A percentile compares a stretch with the other conserved stretches of the same genome.
Conservation (phyloP, 2,329 filamentous ascomycete species). For the Ascochyta viciae-villosae region DNA sequence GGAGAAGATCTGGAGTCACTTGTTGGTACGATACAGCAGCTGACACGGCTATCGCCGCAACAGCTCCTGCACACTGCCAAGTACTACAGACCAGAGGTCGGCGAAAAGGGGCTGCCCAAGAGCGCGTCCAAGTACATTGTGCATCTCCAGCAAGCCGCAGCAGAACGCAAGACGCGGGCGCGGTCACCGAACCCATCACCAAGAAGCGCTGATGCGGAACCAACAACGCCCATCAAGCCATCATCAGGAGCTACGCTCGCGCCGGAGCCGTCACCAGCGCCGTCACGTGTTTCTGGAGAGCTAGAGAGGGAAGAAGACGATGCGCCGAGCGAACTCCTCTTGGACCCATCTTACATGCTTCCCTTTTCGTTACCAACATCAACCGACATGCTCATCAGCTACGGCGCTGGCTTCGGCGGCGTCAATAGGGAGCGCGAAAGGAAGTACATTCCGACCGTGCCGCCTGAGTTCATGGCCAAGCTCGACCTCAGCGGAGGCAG, state of each 20-base stretch:
- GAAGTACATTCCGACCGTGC: conserved; percentile 95
- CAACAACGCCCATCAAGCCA: conserved; percentile 42
- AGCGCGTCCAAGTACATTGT: conserved; percentile 86
- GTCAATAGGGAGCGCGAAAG: conserved; percentile 88
- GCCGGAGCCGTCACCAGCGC: conserved; percentile 41
- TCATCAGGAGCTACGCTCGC: conserved; percentile 27
- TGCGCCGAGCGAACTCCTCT: conserved; percentile 74
- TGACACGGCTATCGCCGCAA: conserved; percentile 82
- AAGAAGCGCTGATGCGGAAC: conserved; percentile 42
- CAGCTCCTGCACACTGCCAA: conserved; percentile 92
- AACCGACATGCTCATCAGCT: conserved; percentile 96
- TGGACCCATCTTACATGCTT: conserved; percentile 90
- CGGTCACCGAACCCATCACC: conserved; percentile 45
- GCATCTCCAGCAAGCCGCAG: conserved; percentile 77
- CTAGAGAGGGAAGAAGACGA: conserved; percentile 72
- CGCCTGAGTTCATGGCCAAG: conserved; percentile 89
- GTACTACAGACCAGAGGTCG: conserved; percentile 93
- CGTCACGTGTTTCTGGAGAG: conserved; percentile 42
- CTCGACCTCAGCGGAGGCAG: conserved; percentile 67
- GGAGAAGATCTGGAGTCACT: conserved; percentile 89
- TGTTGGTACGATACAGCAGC: conserved; percentile 85
- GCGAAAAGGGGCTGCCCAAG: conserved; percentile 89
- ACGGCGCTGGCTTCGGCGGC: conserved; percentile 92
- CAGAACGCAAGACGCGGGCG: conserved; percentile 52
- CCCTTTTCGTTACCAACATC: conserved; percentile 95